phyloP scores from a whole-genome alignment of 2,329 filamentous ascomycete species.

The Myriosclerotinia curreyana region DNA sequence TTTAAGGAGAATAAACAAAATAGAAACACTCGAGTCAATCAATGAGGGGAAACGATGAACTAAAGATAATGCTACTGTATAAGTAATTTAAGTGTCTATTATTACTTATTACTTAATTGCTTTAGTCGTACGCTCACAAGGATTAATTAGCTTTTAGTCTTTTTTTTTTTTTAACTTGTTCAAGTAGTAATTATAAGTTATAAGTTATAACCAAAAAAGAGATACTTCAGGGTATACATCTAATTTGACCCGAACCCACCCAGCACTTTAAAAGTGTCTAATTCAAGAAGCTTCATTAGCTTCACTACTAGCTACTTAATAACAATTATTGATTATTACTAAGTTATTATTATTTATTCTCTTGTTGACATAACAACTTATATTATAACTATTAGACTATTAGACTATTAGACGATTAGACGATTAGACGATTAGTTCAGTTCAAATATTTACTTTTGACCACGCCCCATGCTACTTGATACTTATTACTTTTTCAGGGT shows the following conservation, averaged over 20 bases:
- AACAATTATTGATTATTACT: no score
- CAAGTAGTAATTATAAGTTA: neutral
- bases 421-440: no score
- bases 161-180: neutral
- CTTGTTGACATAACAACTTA: no score
- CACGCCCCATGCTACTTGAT: neutral
- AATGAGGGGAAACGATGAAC: neutral
- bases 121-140: neutral
- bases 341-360: no score
- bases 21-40: neutral
- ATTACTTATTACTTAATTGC: constrained; percentile 4
- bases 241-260: neutral
- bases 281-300: neutral
- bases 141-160: neutral
- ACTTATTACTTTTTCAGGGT: no score
- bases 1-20: neutral
- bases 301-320: no score
- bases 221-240: neutral
- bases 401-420: no score
- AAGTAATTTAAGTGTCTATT: no score
- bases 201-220: no score
- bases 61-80: no score
- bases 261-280: neutral
- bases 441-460: neutral
- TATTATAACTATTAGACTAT: no score